phyloP scores from a whole-genome alignment of 1,284 basidiomycete species.

The Microbotryum scabiosae region DNA sequence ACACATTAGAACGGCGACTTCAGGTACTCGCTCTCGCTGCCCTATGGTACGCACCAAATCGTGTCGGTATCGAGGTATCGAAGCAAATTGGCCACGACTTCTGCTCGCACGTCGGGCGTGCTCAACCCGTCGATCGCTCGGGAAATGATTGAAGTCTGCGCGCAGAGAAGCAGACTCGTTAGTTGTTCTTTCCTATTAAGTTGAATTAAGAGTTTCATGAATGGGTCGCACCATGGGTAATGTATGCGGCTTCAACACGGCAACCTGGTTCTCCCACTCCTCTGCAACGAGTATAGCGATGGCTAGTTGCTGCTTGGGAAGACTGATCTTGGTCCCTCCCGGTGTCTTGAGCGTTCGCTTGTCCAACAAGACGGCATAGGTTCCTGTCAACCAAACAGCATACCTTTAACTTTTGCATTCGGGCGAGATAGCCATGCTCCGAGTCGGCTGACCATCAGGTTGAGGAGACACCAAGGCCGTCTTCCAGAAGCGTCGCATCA shows the following conservation, averaged over 20 bases:
- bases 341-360: constrained; percentile 80
- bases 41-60: constrained; percentile 57
- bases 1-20: not conserved
- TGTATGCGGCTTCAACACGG: constrained; percentile 76
- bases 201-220: not conserved
- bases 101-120: constrained; percentile 51
- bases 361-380: constrained; percentile 68
- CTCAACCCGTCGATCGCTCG: constrained; percentile 76
- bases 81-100: constrained; percentile 64
- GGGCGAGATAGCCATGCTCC: not conserved
- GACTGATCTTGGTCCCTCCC: constrained; percentile 58
- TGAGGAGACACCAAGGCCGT: constrained; percentile 61
- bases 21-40: not conserved
- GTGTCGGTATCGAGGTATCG: constrained; percentile 93
- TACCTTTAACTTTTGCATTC: not conserved
- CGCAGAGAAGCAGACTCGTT: not conserved
- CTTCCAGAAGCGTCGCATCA: constrained; percentile 85
- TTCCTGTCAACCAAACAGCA: constrained; percentile 38
- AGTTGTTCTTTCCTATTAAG: no score
- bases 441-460: constrained; percentile 39
- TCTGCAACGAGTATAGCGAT: constrained; percentile 73
- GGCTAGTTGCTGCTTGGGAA: constrained; percentile 61
- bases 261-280: constrained; percentile 93
- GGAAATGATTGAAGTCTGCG: constrained; percentile 76
- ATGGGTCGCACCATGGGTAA: constrained; percentile 65